Base-by-base conservation (phyloP, 345 rosid species). In the Pelargonium nanum region DNA sequence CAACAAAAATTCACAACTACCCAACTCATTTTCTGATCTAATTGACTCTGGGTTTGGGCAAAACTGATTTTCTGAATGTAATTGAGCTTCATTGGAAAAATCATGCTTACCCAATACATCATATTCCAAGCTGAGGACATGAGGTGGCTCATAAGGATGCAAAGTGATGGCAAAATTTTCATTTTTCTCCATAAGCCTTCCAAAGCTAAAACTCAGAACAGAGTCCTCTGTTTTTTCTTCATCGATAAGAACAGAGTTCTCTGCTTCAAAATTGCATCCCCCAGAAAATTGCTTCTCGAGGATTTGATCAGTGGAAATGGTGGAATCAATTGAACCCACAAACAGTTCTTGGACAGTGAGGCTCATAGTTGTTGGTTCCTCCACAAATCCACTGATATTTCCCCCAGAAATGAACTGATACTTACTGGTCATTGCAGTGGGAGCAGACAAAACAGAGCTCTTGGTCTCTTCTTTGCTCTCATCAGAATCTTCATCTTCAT, bases 311-410 rank as follows among this genome's bases (percentile, higher is more conserved):
- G 32, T 17, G 48, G 48, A 28, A 28, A 28, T 28, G 32, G 32
- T 2, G 7, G 32, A 5, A 59, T 66, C 62, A 10, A 6, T 16
- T 20, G 69, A 58, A 58, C 28, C 57, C 48, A 60, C 2, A 44
- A 45, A 62, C 19, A 65, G 48, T 64, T 76, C 84, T 62, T 67
- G 82, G 20, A 85, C 72, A 17, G 68, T 64, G 59, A 74, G 83
- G 62, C 70, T 66, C 73, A 68, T 13, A 1, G 68, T 59, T 72
- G 53, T 74, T 30, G 80, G 86, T 19, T 84, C 82, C 65, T 85
- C 83, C 26, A 84, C 59, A 66, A 80, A 82, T 57, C 83, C 79
- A 54, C 61, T 61, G 61, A 83, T 60, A 56, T 57, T 68, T 45
- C 62, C 78, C 56, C 72, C 70, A 6, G 72, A 70, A 4, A 57